phyloP scores from a whole-genome alignment of 768 basidiomycete species.

The Trametes maxima region DNA sequence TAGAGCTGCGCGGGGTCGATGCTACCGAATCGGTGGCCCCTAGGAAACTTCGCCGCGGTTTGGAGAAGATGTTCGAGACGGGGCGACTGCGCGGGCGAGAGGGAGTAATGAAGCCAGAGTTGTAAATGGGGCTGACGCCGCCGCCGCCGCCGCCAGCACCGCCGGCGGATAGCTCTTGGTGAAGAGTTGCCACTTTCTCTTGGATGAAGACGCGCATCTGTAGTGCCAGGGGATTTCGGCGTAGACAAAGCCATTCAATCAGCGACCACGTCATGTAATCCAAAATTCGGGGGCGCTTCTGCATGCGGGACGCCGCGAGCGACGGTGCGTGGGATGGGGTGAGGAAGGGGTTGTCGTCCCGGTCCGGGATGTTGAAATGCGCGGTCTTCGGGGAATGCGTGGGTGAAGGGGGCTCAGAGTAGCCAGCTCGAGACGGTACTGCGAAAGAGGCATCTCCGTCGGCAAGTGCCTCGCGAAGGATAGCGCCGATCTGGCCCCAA shows the following conservation, averaged over 20 bases:
- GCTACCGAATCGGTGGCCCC: constrained; percentile 6
- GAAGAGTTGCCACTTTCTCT: constrained; percentile 60
- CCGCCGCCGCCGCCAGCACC: constrained; percentile 25
- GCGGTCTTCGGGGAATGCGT: constrained; percentile 45
- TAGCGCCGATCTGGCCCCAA: constrained; percentile 62
- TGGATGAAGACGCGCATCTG: constrained; percentile 68
- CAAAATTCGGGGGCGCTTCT: constrained; percentile 52
- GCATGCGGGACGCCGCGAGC: constrained; percentile 32
- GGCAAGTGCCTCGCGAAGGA: constrained; percentile 51
- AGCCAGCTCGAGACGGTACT: constrained; percentile 38
- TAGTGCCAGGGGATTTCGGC: constrained; percentile 61
- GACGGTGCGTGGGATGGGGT: constrained; percentile 28
- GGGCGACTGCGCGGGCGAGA: constrained; percentile 41
- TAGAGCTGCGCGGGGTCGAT: constrained; percentile 51
- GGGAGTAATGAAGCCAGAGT: not conserved
- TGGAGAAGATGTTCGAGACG: constrained; percentile 57
- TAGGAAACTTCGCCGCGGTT: constrained; percentile 51
- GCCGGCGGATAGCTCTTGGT: constrained; percentile 47
- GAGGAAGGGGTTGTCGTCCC: constrained; percentile 24
- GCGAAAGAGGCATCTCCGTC: constrained; percentile 70
- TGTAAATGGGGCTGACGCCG: constrained; percentile 10
- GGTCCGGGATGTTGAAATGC: constrained; percentile 19
- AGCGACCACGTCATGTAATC: constrained; percentile 78
- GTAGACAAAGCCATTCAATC: constrained; percentile 64
- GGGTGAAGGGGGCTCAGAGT: constrained; percentile 55